Percentiles rank a stretch among this genome's conserved stretches.
These are phyloP conservation scores for Harringtonia aguacate DNA, from an alignment of 2,329 filamentous ascomycete species.

Conservation along the genomic window DNA sequence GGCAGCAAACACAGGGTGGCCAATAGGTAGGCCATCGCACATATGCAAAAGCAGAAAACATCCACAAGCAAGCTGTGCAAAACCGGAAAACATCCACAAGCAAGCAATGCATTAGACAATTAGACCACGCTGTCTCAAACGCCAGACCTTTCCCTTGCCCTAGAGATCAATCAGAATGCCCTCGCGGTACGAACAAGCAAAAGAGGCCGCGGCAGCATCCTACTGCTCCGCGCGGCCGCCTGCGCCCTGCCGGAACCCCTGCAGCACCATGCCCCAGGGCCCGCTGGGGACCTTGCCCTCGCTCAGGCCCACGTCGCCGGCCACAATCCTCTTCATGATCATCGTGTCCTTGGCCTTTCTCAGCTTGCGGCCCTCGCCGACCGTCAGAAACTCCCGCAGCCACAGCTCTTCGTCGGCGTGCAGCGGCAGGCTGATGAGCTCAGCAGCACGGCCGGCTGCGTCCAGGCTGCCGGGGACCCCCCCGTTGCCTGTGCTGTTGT, in stretches of 20 bases:
- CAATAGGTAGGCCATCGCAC: too few species aligned
- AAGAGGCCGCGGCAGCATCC: conserved; percentile 1
- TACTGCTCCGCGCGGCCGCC: conserved; percentile 17
- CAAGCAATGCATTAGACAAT: too few species aligned
- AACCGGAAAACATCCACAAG: too few species aligned
- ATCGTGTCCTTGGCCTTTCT: conserved; percentile 62
- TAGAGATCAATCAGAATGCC: conserved; percentile 4
- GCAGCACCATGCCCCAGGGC: conserved; percentile 37
- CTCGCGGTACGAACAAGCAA: conserved; percentile 2
- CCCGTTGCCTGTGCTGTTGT: too few species aligned
- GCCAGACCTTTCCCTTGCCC: too few species aligned
- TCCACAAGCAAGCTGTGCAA: too few species aligned
- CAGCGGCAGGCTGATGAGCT: conserved; percentile 66
- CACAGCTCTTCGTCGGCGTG: conserved; percentile 59
- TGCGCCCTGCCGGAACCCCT: conserved; percentile 38
- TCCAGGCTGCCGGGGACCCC: conserved; percentile 11
- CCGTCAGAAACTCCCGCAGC: conserved; percentile 59
- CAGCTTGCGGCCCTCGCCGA: conserved; percentile 52
- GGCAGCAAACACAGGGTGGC: too few species aligned
- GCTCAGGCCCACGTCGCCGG: conserved; percentile 44
- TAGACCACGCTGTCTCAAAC: too few species aligned
- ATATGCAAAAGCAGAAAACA: too few species aligned
- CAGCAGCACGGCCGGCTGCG: conserved; percentile 46
- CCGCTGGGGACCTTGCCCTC: conserved; percentile 29
- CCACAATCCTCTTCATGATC: conserved; percentile 62